Percentiles rank a stretch among this genome's conserved stretches.
phyloP scores from a whole-genome alignment of 768 basidiomycete genomes.

The Astraeus odoratus region DNA sequence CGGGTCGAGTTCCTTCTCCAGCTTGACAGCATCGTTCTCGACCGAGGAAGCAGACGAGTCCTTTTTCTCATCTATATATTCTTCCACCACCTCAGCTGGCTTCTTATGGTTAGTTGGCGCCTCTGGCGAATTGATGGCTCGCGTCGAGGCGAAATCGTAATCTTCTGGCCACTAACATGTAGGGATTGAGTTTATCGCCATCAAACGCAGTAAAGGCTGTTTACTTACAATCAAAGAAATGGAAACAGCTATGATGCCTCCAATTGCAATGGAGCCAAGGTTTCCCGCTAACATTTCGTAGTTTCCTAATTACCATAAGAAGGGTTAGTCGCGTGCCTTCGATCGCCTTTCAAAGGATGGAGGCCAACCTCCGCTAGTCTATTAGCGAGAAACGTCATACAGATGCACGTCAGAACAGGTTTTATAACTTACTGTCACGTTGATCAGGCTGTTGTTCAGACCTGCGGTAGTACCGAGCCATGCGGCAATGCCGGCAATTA shows the following conservation, averaged over 20 bases:
- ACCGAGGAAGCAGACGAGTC: conserved; percentile 29
- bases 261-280: conserved; percentile 75
- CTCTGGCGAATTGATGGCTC: conserved; percentile 59
- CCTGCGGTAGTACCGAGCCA: conserved; percentile 81
- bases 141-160: conserved; percentile 75
- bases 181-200: neutral
- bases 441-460: conserved; percentile 64
- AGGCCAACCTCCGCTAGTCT: conserved; percentile 47
- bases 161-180: conserved; percentile 61
- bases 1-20: conserved; percentile 58
- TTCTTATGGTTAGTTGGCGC: conserved; percentile 6
- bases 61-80: conserved; percentile 35
- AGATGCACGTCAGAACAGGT: conserved; percentile 2
- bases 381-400: conserved; percentile 4
- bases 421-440: conserved; percentile 46
- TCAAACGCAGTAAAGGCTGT: neutral
- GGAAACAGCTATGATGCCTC: conserved; percentile 65
- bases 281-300: conserved; percentile 85
- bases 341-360: conserved; percentile 4
- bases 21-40: conserved; percentile 30
- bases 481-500: conserved; percentile 61
- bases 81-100: conserved; percentile 12
- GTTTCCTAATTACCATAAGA: conserved; percentile 27
- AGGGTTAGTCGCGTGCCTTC: conserved; percentile 1
- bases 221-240: conserved; percentile 55